These are phyloP conservation scores for Tephrocybe sp. DNA, from an alignment of 768 basidiomycete species.

Conservation along the genomic window DNA sequence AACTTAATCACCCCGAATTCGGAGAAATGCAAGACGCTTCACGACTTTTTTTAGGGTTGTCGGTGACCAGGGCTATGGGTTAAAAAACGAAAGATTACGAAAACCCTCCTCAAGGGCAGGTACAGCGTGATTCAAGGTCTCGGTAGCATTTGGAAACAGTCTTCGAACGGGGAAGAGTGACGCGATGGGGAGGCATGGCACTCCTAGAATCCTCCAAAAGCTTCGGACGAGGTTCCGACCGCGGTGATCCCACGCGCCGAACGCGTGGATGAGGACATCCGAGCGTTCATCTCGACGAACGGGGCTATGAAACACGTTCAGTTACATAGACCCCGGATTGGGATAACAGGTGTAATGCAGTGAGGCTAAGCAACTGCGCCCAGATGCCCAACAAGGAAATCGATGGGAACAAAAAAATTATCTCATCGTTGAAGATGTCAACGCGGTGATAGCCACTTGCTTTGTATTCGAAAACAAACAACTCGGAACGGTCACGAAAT, in stretches of 20 bases:
- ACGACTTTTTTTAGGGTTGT: slow-evolving; percentile 10
- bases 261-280: slow-evolving; percentile 12
- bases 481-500: no score
- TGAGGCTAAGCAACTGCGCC: slow-evolving; percentile 7
- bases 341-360: slow-evolving; percentile 8
- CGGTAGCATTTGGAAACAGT: slow-evolving; percentile 5
- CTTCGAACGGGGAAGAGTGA: slow-evolving; percentile 14
- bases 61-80: slow-evolving; percentile 6
- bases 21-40: slow-evolving; percentile 12
- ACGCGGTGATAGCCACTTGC: slow-evolving; percentile 19
- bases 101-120: slow-evolving; percentile 1
- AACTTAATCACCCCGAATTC: slow-evolving; percentile 15
- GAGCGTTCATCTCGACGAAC: slow-evolving; percentile 12
- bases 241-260: slow-evolving; percentile 20
- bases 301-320: slow-evolving; percentile 18
- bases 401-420: slow-evolving; percentile 17
- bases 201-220: slow-evolving; percentile 2
- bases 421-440: slow-evolving; percentile 22
- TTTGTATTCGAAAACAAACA: not conserved
- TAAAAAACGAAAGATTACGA: slow-evolving; percentile 9
- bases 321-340: slow-evolving; percentile 1
- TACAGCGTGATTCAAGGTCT: not conserved
- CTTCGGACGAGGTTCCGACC: slow-evolving; percentile 18
- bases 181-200: not conserved
- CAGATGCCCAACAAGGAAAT: slow-evolving; percentile 8